These are phyloP conservation scores for Citrus cavaleriei DNA, from an alignment of 345 rosid genomes.

Conservation along the genomic window DNA sequence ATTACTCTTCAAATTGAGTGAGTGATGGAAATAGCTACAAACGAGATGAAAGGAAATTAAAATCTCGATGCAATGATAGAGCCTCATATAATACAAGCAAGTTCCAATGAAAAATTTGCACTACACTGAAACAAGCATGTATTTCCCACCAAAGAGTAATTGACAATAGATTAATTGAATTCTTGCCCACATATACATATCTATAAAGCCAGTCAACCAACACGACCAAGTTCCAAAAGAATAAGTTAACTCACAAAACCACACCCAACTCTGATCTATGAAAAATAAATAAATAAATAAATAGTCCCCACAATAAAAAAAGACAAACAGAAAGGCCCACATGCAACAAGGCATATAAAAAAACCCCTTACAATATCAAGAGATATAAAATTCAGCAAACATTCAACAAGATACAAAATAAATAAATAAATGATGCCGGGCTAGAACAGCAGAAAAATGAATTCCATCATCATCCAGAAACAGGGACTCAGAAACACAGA, in stretches of 20 bases:
- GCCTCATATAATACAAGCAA: not conserved
- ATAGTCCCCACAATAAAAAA: slow-evolving; percentile 1
- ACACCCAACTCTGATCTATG: slow-evolving; percentile 26
- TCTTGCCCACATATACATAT: not conserved
- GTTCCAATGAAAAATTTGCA: not conserved
- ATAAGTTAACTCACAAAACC: slow-evolving; percentile 17
- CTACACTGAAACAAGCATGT: not conserved
- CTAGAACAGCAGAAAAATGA: not conserved
- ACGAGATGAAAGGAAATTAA: not conserved
- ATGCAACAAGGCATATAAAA: not conserved
- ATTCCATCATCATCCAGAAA: not conserved
- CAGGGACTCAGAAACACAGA: not conserved
- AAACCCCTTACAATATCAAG: not conserved
- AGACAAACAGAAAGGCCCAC: slow-evolving; percentile 11
- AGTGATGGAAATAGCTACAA: not conserved
- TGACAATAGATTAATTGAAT: not conserved
- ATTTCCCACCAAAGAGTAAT: slow-evolving; percentile 12
- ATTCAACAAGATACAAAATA: not conserved
- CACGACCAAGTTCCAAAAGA: slow-evolving; percentile 12
- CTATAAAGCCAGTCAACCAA: slow-evolving; percentile 28
- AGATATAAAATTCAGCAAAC: not conserved
- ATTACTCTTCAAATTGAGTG: not conserved
- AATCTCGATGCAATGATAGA: not conserved
- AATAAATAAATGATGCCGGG: not conserved
- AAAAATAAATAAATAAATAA: slow-evolving; percentile 2